Conservation (phyloP, 2,329 filamentous ascomycete species). For the Botrytis cinerea region DNA sequence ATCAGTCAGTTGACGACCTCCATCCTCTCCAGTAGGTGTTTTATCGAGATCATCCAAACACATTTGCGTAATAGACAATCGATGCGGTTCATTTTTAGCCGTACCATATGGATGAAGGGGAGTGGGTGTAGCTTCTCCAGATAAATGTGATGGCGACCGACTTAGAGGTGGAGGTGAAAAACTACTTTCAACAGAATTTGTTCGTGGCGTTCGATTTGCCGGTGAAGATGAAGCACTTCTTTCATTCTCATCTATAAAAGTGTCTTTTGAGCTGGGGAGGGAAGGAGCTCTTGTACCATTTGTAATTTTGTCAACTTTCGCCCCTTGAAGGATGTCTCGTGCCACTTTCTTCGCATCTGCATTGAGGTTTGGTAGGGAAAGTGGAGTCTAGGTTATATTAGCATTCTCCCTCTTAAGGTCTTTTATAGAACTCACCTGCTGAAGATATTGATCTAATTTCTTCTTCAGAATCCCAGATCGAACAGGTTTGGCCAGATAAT, state of each 20-base stretch:
- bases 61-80: not conserved
- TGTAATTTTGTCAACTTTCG: not conserved
- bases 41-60: not conserved
- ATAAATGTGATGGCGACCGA: not conserved
- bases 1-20: not conserved
- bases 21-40: not conserved
- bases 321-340: conserved; percentile 30
- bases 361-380: conserved; percentile 34
- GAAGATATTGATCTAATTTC: conserved; percentile 72
- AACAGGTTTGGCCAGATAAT: conserved; percentile 95
- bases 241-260: conserved; percentile 4
- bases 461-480: conserved; percentile 81
- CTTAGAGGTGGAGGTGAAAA: not conserved
- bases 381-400: conserved; percentile 30
- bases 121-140: conserved; percentile 7
- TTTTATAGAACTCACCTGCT: conserved; percentile 33
- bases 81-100: not conserved
- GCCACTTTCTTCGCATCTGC: conserved; percentile 35
- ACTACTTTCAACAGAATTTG: not conserved
- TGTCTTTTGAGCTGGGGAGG: not conserved
- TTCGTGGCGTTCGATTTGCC: not conserved
- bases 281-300: not conserved
- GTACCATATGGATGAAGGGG: not conserved
- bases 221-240: not conserved
- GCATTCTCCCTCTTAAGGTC: not conserved